These are phyloP conservation scores for Fusarium fujikuroi DNA, from an alignment of 2,329 filamentous ascomycete genomes.

Conservation along the genomic window DNA sequence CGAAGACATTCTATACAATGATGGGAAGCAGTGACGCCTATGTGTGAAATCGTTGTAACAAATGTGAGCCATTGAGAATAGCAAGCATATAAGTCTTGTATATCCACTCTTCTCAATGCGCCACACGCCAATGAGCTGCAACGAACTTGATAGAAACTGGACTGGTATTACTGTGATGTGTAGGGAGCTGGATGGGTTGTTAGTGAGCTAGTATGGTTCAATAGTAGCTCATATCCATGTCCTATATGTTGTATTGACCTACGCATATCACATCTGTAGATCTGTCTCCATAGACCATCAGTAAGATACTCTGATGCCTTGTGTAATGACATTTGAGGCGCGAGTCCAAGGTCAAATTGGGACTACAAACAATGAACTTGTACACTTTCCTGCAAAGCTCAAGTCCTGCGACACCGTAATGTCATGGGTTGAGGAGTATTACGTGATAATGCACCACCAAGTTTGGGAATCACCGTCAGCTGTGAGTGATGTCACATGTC, in stretches of 20 bases:
- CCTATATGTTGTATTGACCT: background rate
- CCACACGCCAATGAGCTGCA: background rate
- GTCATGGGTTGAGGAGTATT: background rate
- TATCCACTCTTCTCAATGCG: background rate
- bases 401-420: background rate
- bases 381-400: background rate
- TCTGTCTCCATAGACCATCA: background rate
- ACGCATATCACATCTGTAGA: background rate
- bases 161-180: background rate
- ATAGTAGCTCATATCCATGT: background rate
- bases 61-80: background rate
- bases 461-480: constrained; percentile 8
- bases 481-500: constrained; percentile 13
- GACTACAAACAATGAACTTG: background rate
- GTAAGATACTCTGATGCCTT: background rate
- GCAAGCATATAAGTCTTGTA: background rate
- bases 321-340: background rate
- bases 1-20: background rate
- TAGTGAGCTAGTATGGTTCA: background rate
- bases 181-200: background rate
- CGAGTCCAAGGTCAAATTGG: background rate
- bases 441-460: constrained; percentile 1
- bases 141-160: background rate
- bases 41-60: background rate
- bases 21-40: background rate